Percentiles rank a stretch among this genome's conserved stretches.
Conservation (phyloP, 179 eudicot species). For the Camellia oleifera region DNA sequence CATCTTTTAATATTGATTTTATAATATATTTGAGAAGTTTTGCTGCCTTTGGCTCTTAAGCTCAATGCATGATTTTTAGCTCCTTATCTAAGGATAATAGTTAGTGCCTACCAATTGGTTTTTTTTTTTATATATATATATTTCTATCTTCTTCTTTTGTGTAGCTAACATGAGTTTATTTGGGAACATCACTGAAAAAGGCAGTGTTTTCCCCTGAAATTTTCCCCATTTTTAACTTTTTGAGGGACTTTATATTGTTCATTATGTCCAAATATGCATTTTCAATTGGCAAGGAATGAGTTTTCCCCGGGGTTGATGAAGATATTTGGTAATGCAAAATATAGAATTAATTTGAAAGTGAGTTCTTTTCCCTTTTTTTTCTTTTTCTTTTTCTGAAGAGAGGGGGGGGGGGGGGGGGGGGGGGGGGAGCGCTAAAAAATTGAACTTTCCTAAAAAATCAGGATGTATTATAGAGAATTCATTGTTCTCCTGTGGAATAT, state of each 20-base stretch:
- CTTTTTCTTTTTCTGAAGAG: no score
- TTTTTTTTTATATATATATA: no score
- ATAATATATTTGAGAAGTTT: background rate
- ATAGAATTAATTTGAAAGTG: background rate
- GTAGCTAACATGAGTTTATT: background rate
- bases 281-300: no score
- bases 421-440: no score
- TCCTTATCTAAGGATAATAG: background rate
- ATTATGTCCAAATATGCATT: no score
- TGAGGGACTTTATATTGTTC: no score
- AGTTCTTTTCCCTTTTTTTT: background rate
- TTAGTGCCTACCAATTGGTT: background rate
- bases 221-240: background rate
- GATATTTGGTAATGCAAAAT: background rate
- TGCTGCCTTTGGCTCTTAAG: background rate
- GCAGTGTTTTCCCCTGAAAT: background rate
- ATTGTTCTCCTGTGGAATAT: background rate
- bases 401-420: background rate
- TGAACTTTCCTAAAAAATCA: background rate
- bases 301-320: no score
- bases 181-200: background rate
- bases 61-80: background rate
- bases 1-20: background rate
- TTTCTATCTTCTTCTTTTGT: background rate
- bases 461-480: background rate